Evolutionary conservation across 2,329 filamentous ascomycete species (phyloP).

Genomic region (Geosmithia morbida): DNA sequence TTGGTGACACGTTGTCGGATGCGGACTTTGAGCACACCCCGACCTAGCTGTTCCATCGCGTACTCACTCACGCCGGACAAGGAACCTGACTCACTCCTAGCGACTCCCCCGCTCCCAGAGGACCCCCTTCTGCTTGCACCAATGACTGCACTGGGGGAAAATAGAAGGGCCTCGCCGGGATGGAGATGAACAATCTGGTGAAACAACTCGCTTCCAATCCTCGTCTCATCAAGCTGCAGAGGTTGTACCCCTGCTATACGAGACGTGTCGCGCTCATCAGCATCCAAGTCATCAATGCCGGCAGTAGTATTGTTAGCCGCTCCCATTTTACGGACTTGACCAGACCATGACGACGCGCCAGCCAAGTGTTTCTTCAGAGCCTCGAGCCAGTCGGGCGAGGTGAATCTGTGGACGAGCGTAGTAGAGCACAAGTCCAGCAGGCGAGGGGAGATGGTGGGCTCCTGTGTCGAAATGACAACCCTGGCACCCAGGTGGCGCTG

Average conservation of each 20-base stretch:
- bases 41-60: constrained; percentile 12
- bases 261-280: not conserved
- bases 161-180: constrained; percentile 30
- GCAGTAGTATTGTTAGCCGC: not conserved
- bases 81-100: not conserved
- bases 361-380: constrained; percentile 30
- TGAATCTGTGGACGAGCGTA: constrained; percentile 62
- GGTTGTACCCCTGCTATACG: not conserved
- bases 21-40: constrained; percentile 23
- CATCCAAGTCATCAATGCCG: not conserved
- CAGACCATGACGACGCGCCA: constrained; percentile 5
- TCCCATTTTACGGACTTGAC: too few species aligned
- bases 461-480: constrained; percentile 62
- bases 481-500: constrained; percentile 57
- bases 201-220: constrained; percentile 17
- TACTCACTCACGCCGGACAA: not conserved
- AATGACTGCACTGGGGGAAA: constrained; percentile 27
- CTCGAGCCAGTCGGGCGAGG: constrained; percentile 46
- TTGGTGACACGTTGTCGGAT: constrained; percentile 25
- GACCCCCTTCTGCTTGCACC: constrained; percentile 1
- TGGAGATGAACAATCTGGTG: constrained; percentile 24
- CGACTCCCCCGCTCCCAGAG: too few species aligned
- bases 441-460: constrained; percentile 54
- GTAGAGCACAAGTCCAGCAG: constrained; percentile 59
- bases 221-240: not conserved